A percentile compares a stretch with the other conserved stretches of the same genome.
Conservation (phyloP, 306 rosid species). For the Gastrolobium bilobum region DNA sequence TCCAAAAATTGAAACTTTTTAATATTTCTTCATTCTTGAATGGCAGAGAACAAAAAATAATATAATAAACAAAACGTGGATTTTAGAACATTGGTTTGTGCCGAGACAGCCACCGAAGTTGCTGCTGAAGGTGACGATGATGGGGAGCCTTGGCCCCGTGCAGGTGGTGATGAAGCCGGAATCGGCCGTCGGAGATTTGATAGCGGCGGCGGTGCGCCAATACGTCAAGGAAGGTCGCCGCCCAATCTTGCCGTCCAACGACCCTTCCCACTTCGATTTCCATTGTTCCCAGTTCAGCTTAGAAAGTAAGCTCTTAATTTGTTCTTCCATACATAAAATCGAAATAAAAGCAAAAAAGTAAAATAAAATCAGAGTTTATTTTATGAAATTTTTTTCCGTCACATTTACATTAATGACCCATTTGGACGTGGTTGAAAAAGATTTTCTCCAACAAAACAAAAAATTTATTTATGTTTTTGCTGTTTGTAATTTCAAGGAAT, state of each 20-base stretch:
- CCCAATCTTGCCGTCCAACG: slow-evolving; percentile 65
- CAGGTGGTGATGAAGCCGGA: slow-evolving; percentile 76
- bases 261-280: slow-evolving; percentile 69
- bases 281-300: slow-evolving; percentile 94
- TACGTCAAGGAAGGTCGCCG: slow-evolving; percentile 86
- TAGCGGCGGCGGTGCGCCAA: slow-evolving; percentile 58
- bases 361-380: background rate
- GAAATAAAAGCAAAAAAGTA: background rate
- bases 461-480: too few relatives aligned
- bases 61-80: too few relatives aligned
- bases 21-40: too few relatives aligned
- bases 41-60: too few relatives aligned
- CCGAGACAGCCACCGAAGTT: slow-evolving; percentile 71
- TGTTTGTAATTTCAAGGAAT: too few relatives aligned
- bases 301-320: slow-evolving; percentile 66
- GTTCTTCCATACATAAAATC: background rate
- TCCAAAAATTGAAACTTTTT: too few relatives aligned
- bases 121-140: slow-evolving; percentile 77
- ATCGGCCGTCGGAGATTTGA: slow-evolving; percentile 63
- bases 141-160: slow-evolving; percentile 84
- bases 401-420: too few relatives aligned
- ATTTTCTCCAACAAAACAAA: too few relatives aligned
- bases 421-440: too few relatives aligned
- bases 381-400: too few relatives aligned
- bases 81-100: too few relatives aligned